phyloP scores from a whole-genome alignment of 257 asterid genomes.

The Apocynum venetum region DNA sequence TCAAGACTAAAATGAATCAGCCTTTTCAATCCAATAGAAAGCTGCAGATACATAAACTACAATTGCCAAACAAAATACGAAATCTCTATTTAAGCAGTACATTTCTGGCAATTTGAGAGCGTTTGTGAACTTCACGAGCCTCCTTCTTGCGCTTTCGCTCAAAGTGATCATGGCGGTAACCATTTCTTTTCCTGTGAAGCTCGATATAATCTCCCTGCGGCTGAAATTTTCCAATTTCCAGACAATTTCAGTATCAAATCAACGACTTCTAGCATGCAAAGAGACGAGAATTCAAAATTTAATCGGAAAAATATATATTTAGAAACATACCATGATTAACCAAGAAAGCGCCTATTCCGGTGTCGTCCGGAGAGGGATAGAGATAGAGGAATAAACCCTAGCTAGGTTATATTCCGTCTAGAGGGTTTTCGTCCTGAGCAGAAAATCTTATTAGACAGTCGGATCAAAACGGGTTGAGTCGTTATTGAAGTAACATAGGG shows the following conservation, averaged over 20 bases:
- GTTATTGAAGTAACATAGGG: not conserved
- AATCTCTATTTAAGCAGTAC: constrained; percentile 22
- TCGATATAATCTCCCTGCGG: constrained; percentile 99
- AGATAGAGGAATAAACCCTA: not conserved
- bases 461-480: not conserved
- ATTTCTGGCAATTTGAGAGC: constrained; percentile 68
- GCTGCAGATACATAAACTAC: not conserved
- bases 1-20: not conserved
- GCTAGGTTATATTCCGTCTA: not conserved
- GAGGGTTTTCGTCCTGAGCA: not conserved
- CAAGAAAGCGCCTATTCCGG: not conserved
- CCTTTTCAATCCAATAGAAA: not conserved
- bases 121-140: constrained; percentile 94
- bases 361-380: not conserved
- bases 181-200: constrained; percentile 76
- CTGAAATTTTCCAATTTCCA: constrained; percentile 30
- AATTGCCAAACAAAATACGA: not conserved
- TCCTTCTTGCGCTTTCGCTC: constrained; percentile 95
- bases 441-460: not conserved
- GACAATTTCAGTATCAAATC: not conserved
- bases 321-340: not conserved
- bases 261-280: not conserved
- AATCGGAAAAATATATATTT: not conserved
- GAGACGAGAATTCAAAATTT: not conserved
- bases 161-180: constrained; percentile 83